These are phyloP conservation scores for Aspergillus luchuensis DNA, from an alignment of 2,329 filamentous ascomycete species.

Conservation along the genomic window DNA sequence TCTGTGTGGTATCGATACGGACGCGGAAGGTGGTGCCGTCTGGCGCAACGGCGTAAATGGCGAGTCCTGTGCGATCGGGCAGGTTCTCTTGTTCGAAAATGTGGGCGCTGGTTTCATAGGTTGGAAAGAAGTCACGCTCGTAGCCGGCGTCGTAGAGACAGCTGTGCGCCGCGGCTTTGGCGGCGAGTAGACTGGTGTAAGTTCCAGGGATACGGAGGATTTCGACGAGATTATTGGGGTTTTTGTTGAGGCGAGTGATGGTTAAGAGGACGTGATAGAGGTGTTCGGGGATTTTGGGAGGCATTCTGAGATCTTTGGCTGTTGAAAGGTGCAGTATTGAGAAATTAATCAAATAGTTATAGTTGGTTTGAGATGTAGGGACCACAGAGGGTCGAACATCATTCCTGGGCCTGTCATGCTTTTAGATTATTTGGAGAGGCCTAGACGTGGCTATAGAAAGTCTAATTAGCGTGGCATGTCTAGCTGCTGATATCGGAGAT, in stretches of 20 bases:
- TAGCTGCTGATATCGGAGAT: not conserved
- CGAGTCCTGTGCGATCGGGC: constrained; percentile 18
- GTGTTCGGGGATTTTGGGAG: constrained; percentile 4
- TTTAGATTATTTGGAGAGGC: not conserved
- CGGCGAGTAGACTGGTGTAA: constrained; percentile 26
- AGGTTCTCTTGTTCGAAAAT: constrained; percentile 17
- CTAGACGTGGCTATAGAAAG: not conserved
- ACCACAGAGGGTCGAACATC: not conserved
- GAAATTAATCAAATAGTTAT: not conserved
- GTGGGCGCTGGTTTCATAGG: constrained; percentile 25
- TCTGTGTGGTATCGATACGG: constrained; percentile 27
- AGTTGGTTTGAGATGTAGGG: not conserved
- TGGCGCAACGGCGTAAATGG: constrained; percentile 25
- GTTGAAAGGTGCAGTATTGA: not conserved
- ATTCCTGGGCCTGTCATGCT: not conserved
- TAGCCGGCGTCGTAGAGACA: constrained; percentile 35
- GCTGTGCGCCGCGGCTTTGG: constrained; percentile 29
- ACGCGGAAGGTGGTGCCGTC: constrained; percentile 32
- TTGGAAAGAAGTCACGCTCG: constrained; percentile 30
- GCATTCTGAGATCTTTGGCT: not conserved
- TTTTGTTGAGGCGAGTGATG: constrained; percentile 24
- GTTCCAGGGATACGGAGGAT: constrained; percentile 30
- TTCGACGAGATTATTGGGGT: constrained; percentile 29
- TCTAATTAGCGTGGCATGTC: not conserved
- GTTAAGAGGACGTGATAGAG: constrained; percentile 32